Conservation (phyloP, 352 stramenopile species). For the Phytophthora cactorum region DNA sequence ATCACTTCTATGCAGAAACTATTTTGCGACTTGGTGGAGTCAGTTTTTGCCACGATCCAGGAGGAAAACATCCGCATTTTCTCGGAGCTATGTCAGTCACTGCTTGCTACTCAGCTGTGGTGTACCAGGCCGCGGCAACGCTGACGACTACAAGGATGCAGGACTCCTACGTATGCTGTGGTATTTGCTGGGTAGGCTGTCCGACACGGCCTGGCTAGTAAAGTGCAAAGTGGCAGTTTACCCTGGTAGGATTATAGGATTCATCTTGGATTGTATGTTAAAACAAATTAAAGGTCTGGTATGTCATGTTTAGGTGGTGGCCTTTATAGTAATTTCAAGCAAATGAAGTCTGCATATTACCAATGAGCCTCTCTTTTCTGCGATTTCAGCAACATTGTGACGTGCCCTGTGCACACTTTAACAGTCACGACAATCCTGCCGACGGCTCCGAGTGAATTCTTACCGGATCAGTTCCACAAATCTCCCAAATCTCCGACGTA, state of each 20-base stretch:
- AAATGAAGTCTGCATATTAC: neutral
- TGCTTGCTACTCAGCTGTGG: conserved; percentile 44
- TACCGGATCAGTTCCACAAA: neutral
- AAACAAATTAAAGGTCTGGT: too few species aligned
- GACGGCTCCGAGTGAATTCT: neutral
- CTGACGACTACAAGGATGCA: neutral
- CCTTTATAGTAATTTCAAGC: neutral
- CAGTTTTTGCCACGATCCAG: conserved; percentile 64
- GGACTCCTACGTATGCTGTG: neutral
- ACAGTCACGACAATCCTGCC: neutral
- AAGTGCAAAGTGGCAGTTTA: neutral
- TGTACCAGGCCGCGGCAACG: neutral
- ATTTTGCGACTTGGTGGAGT: conserved; percentile 76
- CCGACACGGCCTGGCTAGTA: neutral
- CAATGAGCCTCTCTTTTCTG: too few species aligned
- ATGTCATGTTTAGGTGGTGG: too few species aligned
- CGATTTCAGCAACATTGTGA: too few species aligned
- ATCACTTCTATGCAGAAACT: conserved; percentile 58
- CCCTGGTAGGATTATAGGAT: too few species aligned
- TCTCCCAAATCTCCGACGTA: neutral
- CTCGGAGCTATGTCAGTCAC: conserved; percentile 53
- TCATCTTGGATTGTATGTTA: too few species aligned
- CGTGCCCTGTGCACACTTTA: too few species aligned
- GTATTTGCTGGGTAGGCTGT: neutral
- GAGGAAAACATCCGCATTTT: conserved; percentile 80